Conservation (phyloP, 2,329 filamentous ascomycete genomes). For the Beauveria pseudobassiana region DNA sequence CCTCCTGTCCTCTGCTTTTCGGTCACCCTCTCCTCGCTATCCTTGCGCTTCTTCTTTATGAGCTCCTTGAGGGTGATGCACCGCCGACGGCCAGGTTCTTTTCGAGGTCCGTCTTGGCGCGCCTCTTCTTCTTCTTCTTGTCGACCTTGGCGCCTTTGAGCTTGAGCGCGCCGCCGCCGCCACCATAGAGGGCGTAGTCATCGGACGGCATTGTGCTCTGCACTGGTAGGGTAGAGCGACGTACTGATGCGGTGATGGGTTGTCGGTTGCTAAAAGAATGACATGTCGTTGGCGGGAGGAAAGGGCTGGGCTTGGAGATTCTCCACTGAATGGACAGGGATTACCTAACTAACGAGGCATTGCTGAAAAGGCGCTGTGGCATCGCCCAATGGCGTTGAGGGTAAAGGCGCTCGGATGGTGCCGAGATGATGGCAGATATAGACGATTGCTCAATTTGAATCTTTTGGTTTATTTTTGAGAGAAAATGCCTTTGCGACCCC, state of each 20-base stretch:
- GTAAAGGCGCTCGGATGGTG: too few species aligned
- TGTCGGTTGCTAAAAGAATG: neutral
- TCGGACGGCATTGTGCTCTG: constrained; percentile 56
- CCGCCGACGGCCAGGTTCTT: constrained; percentile 34
- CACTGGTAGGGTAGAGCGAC: neutral
- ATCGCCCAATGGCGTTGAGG: too few species aligned
- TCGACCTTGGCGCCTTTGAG: constrained; percentile 68
- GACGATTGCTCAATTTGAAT: too few species aligned
- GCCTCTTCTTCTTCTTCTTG: constrained; percentile 59
- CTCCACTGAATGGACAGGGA: too few species aligned
- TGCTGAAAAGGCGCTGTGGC: too few species aligned
- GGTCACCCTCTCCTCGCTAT: constrained; percentile 18
- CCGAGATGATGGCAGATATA: too few species aligned
- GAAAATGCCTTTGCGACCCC: too few species aligned
- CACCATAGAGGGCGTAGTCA: constrained; percentile 60
- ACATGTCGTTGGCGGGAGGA: too few species aligned
- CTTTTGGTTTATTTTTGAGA: too few species aligned
- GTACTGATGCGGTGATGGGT: neutral
- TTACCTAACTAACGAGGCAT: too few species aligned
- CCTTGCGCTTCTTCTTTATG: constrained; percentile 13
- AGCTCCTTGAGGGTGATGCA: constrained; percentile 19
- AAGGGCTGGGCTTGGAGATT: too few species aligned
- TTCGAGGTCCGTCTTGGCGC: constrained; percentile 38
- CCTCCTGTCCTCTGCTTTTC: constrained; percentile 26
- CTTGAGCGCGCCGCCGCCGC: constrained; percentile 69